Evolutionary conservation across 306 rosid genomes (phyloP).

Genomic region (Quercus suber): DNA sequence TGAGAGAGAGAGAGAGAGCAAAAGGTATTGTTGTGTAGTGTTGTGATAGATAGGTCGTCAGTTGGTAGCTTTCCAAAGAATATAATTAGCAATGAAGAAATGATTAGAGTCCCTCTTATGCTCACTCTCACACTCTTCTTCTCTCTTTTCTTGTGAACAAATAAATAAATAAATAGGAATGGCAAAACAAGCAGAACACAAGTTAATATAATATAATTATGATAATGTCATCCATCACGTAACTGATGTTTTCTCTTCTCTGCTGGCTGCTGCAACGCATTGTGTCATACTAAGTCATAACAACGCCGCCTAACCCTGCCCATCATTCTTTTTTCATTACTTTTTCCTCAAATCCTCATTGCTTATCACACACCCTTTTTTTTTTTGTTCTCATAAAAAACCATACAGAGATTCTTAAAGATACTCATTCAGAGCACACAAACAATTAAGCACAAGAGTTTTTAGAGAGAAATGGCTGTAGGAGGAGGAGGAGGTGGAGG

Average conservation of each 20-base stretch:
- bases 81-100: neutral
- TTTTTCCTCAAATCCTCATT: neutral
- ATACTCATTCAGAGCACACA: too few relatives aligned
- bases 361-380: neutral
- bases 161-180: too few relatives aligned
- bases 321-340: neutral
- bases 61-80: constrained; percentile 6
- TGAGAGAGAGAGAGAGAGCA: neutral
- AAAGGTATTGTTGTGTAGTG: neutral
- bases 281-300: constrained; percentile 12
- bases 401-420: neutral
- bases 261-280: too few relatives aligned
- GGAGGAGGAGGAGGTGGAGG: constrained; percentile 31
- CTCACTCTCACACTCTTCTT: neutral
- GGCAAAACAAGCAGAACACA: too few relatives aligned
- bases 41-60: neutral
- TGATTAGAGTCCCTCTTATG: neutral
- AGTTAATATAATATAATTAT: too few relatives aligned
- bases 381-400: neutral
- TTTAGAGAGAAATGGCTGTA: neutral
- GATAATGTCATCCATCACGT: too few relatives aligned
- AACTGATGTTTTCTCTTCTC: too few relatives aligned
- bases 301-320: constrained; percentile 26
- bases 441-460: neutral
- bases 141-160: neutral